Conservation (phyloP, 2,329 filamentous ascomycete genomes). For the Leptographium wingfieldii region DNA sequence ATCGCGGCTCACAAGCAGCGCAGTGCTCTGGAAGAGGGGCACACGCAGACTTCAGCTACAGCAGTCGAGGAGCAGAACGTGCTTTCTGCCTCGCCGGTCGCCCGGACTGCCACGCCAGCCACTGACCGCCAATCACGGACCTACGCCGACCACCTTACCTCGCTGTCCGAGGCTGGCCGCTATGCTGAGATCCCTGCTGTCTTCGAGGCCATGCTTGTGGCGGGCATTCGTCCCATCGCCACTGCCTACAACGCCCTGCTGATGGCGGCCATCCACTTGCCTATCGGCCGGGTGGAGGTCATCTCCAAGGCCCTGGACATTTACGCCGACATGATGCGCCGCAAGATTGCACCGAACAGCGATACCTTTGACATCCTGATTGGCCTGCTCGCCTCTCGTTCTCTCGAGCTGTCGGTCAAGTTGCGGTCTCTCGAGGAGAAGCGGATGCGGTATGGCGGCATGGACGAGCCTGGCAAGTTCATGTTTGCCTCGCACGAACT, state of each 20-base stretch:
- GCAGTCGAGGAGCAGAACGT: constrained; percentile 23
- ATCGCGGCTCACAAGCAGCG: constrained; percentile 42
- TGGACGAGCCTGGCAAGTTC: constrained; percentile 73
- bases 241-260: constrained; percentile 88
- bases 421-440: constrained; percentile 69
- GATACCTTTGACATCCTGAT: constrained; percentile 84
- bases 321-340: constrained; percentile 89
- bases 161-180: constrained; percentile 56
- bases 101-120: constrained; percentile 47
- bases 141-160: constrained; percentile 68
- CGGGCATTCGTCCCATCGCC: constrained; percentile 68
- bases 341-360: constrained; percentile 67
- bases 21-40: constrained; percentile 31
- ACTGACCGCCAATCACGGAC: constrained; percentile 51
- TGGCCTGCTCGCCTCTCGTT: constrained; percentile 65
- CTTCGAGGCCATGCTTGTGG: constrained; percentile 80
- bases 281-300: constrained; percentile 65
- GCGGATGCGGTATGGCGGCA: constrained; percentile 70
- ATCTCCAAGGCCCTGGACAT: constrained; percentile 88
- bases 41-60: constrained; percentile 16
- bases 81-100: constrained; percentile 25
- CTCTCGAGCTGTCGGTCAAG: constrained; percentile 62
- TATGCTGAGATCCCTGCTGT: constrained; percentile 82
- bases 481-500: constrained; percentile 81
- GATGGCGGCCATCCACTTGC: constrained; percentile 70